Base-by-base conservation (phyloP, 1,284 basidiomycete species). In the Cutaneotrichosporon mucoides region DNA sequence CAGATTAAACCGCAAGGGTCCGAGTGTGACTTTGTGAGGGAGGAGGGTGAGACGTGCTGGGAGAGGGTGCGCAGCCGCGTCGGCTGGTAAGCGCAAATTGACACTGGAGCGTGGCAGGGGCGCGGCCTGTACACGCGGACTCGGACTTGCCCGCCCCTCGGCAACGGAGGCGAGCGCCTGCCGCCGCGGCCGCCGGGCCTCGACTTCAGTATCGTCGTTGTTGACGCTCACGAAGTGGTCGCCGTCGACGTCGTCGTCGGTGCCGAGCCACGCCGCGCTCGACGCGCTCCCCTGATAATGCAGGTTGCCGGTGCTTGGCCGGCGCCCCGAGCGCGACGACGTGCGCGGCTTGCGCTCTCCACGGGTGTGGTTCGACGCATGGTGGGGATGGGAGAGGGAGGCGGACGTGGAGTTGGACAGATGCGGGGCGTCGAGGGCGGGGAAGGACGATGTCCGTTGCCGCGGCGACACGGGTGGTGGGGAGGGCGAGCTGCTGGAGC, bases 211-310 rank as follows among this genome's bases (percentile, higher is more conserved):
- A 24, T 56, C 59, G 55, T 57, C 52, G 6, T 38, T 41, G 15
- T 60, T 49, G 10, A 59, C 6, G 11, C 48, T 53, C 6, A 69
- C 63, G 53, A 68, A 69, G 43, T 64, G 64, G 57, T 73, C 64
- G 9, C 57, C 45, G 46, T 61, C 68, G 11, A 44, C 37, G 9
- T 53, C 48, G 37, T 72, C 73, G 50, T 59, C 63, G 3, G 38
- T 65, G 56, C 66, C 72, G 5, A 53, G 38, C n/a, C 59, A 55
- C 9, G 56, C 63, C 4, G 63, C 60, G n/a, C 65, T 66, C 43
- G 68, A 69, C 7, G 72, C 72, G 6, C 66, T 68, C 6, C 69
- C 69, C 40, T 69, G 68, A 33, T 66, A 62, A 34, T 44, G 49
- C 15, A 51, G 36, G 37, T 6, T 16, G n/a, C 8, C 11, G 37